phyloP scores from a whole-genome alignment of 192 early-diverging fungal genomes.

The Rhizoclosmatium globosum region DNA sequence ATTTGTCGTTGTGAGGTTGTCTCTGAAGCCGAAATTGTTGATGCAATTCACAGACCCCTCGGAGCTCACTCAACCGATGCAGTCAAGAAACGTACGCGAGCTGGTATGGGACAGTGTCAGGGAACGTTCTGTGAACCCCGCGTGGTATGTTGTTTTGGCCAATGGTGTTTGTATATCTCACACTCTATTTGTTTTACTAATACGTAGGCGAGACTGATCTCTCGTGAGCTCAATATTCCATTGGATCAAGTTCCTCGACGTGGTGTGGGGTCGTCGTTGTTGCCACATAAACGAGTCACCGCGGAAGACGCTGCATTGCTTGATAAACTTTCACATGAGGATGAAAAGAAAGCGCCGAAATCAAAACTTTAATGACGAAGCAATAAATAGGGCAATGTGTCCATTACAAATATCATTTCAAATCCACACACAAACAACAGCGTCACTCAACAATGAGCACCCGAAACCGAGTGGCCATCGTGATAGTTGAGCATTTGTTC shows the following conservation, averaged over 20 bases:
- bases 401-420: no score
- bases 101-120: constrained; percentile 62
- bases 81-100: constrained; percentile 53
- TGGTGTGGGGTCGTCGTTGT: constrained; percentile 45
- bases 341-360: background rate
- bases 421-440: no score
- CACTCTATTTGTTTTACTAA: no score
- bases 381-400: no score
- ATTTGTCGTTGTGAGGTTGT: constrained; percentile 60
- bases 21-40: constrained; percentile 57
- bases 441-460: no score
- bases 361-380: no score
- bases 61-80: constrained; percentile 49
- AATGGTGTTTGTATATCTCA: no score
- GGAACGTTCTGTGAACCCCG: constrained; percentile 55
- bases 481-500: no score
- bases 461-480: no score
- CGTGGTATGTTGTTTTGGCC: constrained; percentile 30
- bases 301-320: constrained; percentile 45
- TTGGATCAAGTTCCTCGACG: constrained; percentile 43
- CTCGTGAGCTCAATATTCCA: constrained; percentile 48
- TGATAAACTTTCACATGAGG: constrained; percentile 33
- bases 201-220: constrained; percentile 35
- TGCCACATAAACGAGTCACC: constrained; percentile 56
- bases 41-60: constrained; percentile 52